phyloP scores from a whole-genome alignment of 768 basidiomycete genomes.

The Pisolithus albus region DNA sequence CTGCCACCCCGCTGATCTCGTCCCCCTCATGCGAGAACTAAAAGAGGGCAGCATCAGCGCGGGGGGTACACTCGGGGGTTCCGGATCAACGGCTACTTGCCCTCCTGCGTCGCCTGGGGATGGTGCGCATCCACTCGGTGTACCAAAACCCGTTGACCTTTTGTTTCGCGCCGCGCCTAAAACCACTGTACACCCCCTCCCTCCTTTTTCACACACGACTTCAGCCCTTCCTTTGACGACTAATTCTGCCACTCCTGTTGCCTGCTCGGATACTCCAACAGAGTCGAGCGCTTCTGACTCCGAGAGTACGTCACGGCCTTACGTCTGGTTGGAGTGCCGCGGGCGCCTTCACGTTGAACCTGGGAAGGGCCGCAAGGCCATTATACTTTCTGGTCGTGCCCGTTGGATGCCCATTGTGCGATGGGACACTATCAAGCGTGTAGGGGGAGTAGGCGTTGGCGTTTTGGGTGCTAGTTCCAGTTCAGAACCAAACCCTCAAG shows the following conservation, averaged over 20 bases:
- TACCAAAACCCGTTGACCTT: constrained; percentile 65
- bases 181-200: constrained; percentile 11
- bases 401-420: constrained; percentile 54
- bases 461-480: not conserved
- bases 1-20: constrained; percentile 85
- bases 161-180: constrained; percentile 80
- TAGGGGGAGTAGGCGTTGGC: constrained; percentile 39
- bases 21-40: constrained; percentile 86
- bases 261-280: not conserved
- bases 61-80: constrained; percentile 9
- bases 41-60: constrained; percentile 48
- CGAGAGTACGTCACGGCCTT: constrained; percentile 29
- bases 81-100: constrained; percentile 1
- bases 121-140: constrained; percentile 2
- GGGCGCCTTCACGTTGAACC: constrained; percentile 88
- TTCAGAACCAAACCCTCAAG: not conserved
- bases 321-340: constrained; percentile 88
- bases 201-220: not conserved
- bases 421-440: constrained; percentile 52
- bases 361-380: constrained; percentile 90
- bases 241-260: not conserved
- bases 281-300: not conserved
- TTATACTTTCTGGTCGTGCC: constrained; percentile 80
- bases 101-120: constrained; percentile 11
- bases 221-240: not conserved